These are phyloP conservation scores for Blastobotrys proliferans DNA, from an alignment of 1,139 yeast genomes.

Conservation along the genomic window DNA sequence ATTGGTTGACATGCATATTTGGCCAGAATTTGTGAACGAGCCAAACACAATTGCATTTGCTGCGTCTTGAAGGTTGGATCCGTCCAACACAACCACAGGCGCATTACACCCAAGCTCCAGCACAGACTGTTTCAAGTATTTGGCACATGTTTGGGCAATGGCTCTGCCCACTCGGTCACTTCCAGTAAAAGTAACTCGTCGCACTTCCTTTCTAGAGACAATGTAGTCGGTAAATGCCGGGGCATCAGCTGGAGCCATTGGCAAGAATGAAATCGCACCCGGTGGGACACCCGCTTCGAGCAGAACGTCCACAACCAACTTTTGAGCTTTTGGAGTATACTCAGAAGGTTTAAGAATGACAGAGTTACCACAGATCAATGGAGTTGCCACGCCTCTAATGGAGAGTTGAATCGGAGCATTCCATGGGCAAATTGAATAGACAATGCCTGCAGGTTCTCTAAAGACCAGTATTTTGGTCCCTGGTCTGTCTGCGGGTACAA, in stretches of 20 bases:
- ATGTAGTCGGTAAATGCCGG: constrained; percentile 47
- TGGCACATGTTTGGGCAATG: constrained; percentile 58
- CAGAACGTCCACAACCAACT: constrained; percentile 51
- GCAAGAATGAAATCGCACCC: constrained; percentile 60
- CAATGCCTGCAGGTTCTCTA: constrained; percentile 46
- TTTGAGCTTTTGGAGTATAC: constrained; percentile 59
- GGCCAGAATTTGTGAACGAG: constrained; percentile 80
- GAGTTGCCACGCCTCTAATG: constrained; percentile 27
- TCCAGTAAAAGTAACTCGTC: constrained; percentile 67
- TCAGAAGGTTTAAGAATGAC: constrained; percentile 65
- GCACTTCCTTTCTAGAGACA: constrained; percentile 52
- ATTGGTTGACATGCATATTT: constrained; percentile 81
- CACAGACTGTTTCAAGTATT: constrained; percentile 66
- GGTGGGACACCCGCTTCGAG: constrained; percentile 68
- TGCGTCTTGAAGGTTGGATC: constrained; percentile 60
- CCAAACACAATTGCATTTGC: constrained; percentile 70
- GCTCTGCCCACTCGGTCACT: constrained; percentile 57
- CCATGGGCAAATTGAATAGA: constrained; percentile 48
- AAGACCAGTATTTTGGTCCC: too few species aligned
- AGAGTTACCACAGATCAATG: constrained; percentile 62
- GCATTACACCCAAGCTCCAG: constrained; percentile 89
- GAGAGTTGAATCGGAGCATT: constrained; percentile 45
- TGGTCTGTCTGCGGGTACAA: too few species aligned
- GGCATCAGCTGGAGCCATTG: constrained; percentile 54
- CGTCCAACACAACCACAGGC: constrained; percentile 69